These are phyloP conservation scores for Claviceps pazoutovae DNA, from an alignment of 2,329 filamentous ascomycete genomes.

Conservation along the genomic window DNA sequence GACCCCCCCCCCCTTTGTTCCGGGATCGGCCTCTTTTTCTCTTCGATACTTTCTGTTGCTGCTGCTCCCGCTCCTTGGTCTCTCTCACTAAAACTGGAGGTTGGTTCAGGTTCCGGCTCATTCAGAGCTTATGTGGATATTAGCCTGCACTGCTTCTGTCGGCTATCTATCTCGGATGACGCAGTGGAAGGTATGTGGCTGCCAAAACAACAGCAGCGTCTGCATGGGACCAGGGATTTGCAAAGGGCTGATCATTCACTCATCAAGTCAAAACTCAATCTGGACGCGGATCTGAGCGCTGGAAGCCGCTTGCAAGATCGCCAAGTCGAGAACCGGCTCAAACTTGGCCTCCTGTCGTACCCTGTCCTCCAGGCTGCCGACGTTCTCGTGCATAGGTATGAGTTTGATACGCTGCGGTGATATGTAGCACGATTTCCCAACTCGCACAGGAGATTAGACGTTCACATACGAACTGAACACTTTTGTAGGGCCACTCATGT, in stretches of 20 bases:
- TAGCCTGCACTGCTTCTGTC: conserved; percentile 81
- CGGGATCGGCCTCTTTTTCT: background rate
- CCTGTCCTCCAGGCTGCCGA: conserved; percentile 92
- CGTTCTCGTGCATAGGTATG: conserved; percentile 67
- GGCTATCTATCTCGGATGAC: conserved; percentile 98
- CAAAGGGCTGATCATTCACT: background rate
- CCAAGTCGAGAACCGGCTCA: conserved; percentile 46
- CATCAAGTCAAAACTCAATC: conserved; percentile 55
- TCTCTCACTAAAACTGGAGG: too few relatives aligned
- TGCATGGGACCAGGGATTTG: too few relatives aligned
- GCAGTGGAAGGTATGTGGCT: conserved; percentile 70
- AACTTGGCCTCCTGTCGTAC: conserved; percentile 88
- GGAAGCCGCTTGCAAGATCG: conserved; percentile 44
- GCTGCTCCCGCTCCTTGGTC: background rate
- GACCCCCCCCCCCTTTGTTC: background rate
- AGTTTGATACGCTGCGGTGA: background rate
- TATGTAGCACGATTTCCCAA: too few relatives aligned
- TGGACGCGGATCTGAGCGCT: conserved; percentile 46
- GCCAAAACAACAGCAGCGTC: background rate
- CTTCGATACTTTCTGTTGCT: background rate
- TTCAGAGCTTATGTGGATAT: conserved; percentile 89
- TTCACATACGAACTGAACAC: background rate
- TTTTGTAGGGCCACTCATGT: conserved; percentile 67
- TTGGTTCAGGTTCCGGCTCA: conserved; percentile 53
- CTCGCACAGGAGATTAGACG: conserved; percentile 1